These are phyloP conservation scores for Coix lacrymajobi DNA, from an alignment of 176 grass and related monocot species.

Conservation along the genomic window DNA sequence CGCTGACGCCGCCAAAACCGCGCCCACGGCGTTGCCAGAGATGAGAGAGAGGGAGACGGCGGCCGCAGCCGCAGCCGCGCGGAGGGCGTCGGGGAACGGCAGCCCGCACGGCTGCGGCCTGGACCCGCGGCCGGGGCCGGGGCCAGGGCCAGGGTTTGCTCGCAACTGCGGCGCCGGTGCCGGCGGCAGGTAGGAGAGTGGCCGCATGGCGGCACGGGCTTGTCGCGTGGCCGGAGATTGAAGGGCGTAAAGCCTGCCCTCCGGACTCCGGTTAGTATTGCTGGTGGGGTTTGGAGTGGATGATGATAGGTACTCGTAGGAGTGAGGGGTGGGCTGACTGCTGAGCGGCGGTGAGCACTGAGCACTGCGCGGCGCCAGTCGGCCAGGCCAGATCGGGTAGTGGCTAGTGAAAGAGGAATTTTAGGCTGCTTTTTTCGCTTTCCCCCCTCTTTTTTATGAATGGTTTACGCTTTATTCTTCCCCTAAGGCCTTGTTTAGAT, in stretches of 20 bases:
- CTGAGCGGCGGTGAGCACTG: not conserved
- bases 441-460: not conserved
- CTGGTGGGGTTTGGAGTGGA: not conserved
- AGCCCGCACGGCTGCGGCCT: conserved; percentile 9
- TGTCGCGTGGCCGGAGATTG: not conserved
- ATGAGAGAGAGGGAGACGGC: conserved; percentile 60
- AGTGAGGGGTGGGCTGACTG: not conserved
- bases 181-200: conserved; percentile 21
- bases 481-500: no score
- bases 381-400: not conserved
- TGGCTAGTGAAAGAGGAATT: conserved; percentile 26
- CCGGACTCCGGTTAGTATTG: not conserved
- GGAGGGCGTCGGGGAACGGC: conserved; percentile 43
- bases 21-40: conserved; percentile 3
- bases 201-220: conserved; percentile 17
- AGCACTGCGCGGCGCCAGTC: not conserved
- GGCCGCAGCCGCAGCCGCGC: conserved; percentile 43
- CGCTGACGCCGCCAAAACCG: not conserved
- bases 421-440: not conserved
- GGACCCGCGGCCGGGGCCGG: not conserved
- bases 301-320: not conserved
- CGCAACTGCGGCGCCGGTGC: conserved; percentile 5
- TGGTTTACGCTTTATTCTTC: conserved; percentile 1
- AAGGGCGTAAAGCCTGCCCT: not conserved
- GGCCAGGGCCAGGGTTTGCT: not conserved